A percentile compares a stretch with the other conserved stretches of the same genome.
Conservation (phyloP, 163 green algal species). For the Chlorella variabilis region DNA sequence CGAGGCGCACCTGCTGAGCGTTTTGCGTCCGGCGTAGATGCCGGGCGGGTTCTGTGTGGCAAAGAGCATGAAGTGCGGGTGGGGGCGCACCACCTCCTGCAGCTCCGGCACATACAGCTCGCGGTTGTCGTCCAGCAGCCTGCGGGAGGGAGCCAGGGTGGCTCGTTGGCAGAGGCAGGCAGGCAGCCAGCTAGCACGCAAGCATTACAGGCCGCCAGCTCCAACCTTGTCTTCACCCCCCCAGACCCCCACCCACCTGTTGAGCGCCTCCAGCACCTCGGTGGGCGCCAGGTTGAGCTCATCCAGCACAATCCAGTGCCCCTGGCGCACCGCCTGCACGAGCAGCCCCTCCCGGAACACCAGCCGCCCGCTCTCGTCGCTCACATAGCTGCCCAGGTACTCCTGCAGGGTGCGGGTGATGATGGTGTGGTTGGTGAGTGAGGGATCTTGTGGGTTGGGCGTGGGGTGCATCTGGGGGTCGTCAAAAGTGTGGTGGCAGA, state of each 20-base stretch:
- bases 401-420: constrained; percentile 64
- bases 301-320: constrained; percentile 98
- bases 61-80: constrained; percentile 99
- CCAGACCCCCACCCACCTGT: constrained; percentile 82
- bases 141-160: constrained; percentile 37
- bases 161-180: neutral
- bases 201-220: too few species aligned
- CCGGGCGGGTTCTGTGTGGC: constrained; percentile 97
- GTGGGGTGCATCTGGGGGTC: neutral
- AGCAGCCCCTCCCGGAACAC: constrained; percentile 91
- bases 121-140: constrained; percentile 97
- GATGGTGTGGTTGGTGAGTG: neutral
- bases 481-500: too few species aligned
- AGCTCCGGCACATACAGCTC: constrained; percentile 98
- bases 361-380: constrained; percentile 78
- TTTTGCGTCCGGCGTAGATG: constrained; percentile 92
- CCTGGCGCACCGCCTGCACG: constrained; percentile 82
- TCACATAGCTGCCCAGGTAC: constrained; percentile 93
- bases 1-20: constrained; percentile 55
- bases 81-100: constrained; percentile 90
- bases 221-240: too few species aligned
- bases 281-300: constrained; percentile 98
- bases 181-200: too few species aligned
- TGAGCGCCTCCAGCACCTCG: constrained; percentile 98
- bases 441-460: neutral